Evolutionary conservation across 2,329 filamentous ascomycete species (phyloP).

Genomic region (Fusarium armeniacum): DNA sequence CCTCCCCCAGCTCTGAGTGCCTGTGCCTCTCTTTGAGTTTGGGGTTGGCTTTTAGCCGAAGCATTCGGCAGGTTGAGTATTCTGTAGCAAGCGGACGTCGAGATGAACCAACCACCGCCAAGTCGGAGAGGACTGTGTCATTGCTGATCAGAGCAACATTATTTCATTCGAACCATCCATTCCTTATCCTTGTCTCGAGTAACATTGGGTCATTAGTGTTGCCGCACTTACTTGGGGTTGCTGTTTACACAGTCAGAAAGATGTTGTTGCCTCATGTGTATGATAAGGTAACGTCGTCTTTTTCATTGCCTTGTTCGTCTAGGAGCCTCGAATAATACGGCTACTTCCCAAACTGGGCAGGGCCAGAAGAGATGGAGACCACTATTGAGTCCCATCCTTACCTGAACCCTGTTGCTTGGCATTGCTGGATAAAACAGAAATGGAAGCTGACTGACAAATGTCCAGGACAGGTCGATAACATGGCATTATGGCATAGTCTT

Average conservation of each 20-base stretch:
- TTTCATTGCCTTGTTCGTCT: constrained; percentile 8
- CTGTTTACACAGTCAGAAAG: constrained; percentile 10
- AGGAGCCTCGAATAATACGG: constrained; percentile 4
- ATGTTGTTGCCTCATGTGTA: constrained; percentile 14
- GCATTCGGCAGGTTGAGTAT: background rate
- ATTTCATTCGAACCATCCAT: background rate
- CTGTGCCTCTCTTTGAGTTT: constrained; percentile 17
- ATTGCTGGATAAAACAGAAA: constrained; percentile 23
- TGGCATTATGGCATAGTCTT: background rate
- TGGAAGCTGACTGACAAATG: constrained; percentile 24
- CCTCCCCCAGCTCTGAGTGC: constrained; percentile 16
- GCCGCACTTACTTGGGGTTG: constrained; percentile 9
- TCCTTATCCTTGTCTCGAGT: constrained; percentile 3
- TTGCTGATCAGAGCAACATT: constrained; percentile 23
- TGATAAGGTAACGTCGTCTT: constrained; percentile 8
- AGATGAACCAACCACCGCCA: constrained; percentile 35
- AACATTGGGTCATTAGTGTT: constrained; percentile 8
- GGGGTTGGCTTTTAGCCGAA: constrained; percentile 34
- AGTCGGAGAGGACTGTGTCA: constrained; percentile 21
- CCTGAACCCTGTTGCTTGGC: constrained; percentile 40
- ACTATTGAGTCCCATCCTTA: constrained; percentile 6
- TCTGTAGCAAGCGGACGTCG: constrained; percentile 13
- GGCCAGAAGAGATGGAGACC: constrained; percentile 12
- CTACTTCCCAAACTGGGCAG: background rate
- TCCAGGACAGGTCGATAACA: background rate